Evolutionary conservation across 768 basidiomycete genomes (phyloP), one percentile per base, ranked within the genome.

Genomic region (Lyophyllum decastes): DNA sequence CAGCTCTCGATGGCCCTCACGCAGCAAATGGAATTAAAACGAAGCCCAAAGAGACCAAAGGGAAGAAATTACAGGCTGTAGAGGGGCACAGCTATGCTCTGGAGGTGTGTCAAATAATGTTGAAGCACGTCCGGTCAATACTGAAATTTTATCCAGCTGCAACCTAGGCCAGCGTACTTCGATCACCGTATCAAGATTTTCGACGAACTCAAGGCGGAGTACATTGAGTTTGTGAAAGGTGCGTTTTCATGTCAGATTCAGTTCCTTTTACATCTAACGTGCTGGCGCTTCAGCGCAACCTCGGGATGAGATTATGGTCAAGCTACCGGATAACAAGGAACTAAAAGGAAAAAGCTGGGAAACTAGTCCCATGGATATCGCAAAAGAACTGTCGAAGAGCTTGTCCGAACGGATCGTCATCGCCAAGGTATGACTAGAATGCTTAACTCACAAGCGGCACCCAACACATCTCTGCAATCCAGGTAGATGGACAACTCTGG

Each of bases 281-380:
- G 35, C 27, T 14, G 33, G 25, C 25, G 40, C 33, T 40, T 46
- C 49, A 89, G 90, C 79, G 1, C 91, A 96, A 78, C 88, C 92
- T 7, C 85, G 93, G 38, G 85, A 90, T 61, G 86, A 89, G 47
- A 96, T 98, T 65, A 79, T 76, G 2, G 77, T 99, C 67, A 94
- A 92, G 3, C 72, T 99, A 61, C 89, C 86, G 5, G 92, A 98
- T 78, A 94, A 95, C 16, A 86, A 89, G 7, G 82, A 88, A 65
- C 84, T 92, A 52, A 85, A 90, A 59, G 96, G 85, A 19, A 94
- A 78, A 58, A 89, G 92, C 71, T 99, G 94, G 94, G 92, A 97
- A 78, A 98, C 96, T 19, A 90, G 84, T 55, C 97, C 97, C 1
- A 83, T 98, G 85, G 86, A 90, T 66, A 76, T 99, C 58, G 95